Conservation (phyloP, 345 rosid species). For the Gossypium longicalyx region DNA sequence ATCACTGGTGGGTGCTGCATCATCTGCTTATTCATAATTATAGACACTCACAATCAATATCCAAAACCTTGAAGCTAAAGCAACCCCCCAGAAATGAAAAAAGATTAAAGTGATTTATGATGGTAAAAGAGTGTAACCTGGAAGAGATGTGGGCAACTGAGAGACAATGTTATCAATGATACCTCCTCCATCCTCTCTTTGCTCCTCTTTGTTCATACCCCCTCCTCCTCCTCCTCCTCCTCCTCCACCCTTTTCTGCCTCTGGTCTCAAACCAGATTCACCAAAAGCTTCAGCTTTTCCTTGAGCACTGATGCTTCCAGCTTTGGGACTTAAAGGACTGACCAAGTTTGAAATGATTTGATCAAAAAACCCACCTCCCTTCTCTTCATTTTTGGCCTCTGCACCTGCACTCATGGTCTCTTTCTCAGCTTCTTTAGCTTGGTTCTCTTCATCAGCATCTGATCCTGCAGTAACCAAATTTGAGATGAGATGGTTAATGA, state of each 20-base stretch:
- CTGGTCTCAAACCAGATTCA: slow-evolving; percentile 2
- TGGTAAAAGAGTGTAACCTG: slow-evolving; percentile 25
- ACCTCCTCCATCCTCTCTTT: slow-evolving; percentile 22
- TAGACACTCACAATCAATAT: neutral
- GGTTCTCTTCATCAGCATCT: slow-evolving; percentile 7
- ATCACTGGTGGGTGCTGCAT: slow-evolving; percentile 54
- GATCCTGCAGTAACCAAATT: slow-evolving; percentile 22
- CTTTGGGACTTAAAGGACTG: slow-evolving; percentile 31
- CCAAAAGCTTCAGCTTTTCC: slow-evolving; percentile 8
- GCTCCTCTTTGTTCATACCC: slow-evolving; percentile 16
- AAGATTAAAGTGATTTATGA: neutral
- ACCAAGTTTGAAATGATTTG: slow-evolving; percentile 28
- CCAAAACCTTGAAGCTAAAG: neutral
- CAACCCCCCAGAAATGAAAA: no score
- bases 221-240: slow-evolving; percentile 10
- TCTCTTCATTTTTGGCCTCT: slow-evolving; percentile 13
- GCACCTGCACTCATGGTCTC: slow-evolving; percentile 1
- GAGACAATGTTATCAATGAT: slow-evolving; percentile 51
- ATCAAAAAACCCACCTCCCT: slow-evolving; percentile 29
- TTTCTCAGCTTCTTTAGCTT: neutral
- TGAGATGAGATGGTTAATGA: slow-evolving; percentile 19
- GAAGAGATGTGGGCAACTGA: slow-evolving; percentile 49
- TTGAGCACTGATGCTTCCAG: slow-evolving; percentile 5
- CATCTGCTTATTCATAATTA: slow-evolving; percentile 29
- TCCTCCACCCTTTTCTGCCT: slow-evolving; percentile 1